A percentile compares a stretch with the other conserved stretches of the same genome.
phyloP scores from a whole-genome alignment of 768 basidiomycete genomes.

The Trametes punicea region DNA sequence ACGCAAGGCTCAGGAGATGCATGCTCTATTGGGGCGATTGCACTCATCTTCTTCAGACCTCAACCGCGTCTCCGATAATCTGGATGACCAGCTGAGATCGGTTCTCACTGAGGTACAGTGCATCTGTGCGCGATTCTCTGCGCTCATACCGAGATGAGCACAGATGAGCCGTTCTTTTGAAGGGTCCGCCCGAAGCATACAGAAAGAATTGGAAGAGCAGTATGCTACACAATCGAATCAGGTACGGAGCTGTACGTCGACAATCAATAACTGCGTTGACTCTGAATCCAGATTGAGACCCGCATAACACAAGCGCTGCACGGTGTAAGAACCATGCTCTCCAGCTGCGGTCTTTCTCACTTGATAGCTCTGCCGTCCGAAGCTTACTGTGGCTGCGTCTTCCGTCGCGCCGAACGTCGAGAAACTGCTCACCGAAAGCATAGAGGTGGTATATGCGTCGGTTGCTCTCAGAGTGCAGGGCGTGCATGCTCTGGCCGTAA shows the following conservation, averaged over 20 bases:
- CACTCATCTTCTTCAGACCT: constrained; percentile 6
- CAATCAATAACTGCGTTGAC: no score
- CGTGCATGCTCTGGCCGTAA: background rate
- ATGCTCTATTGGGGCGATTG: background rate
- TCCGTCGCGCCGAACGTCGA: background rate
- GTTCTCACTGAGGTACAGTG: constrained; percentile 3
- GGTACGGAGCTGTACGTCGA: no score
- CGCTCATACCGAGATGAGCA: no score
- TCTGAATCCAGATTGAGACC: no score
- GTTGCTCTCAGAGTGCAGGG: background rate
- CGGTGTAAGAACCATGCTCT: no score
- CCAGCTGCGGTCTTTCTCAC: no score
- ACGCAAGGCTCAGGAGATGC: constrained; percentile 13
- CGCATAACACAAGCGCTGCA: no score
- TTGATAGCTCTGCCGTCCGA: no score
- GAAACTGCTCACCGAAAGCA: background rate
- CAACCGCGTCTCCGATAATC: background rate
- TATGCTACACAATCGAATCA: no score
- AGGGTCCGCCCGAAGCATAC: no score
- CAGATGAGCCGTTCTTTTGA: no score
- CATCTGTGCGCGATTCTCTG: background rate
- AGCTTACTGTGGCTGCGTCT: constrained; percentile 1
- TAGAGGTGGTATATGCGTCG: background rate
- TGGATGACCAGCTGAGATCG: background rate
- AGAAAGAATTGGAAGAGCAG: no score